Evolutionary conservation across 2,329 filamentous ascomycete genomes (phyloP).

Genomic region (Pseudogymnoascus sp.): DNA sequence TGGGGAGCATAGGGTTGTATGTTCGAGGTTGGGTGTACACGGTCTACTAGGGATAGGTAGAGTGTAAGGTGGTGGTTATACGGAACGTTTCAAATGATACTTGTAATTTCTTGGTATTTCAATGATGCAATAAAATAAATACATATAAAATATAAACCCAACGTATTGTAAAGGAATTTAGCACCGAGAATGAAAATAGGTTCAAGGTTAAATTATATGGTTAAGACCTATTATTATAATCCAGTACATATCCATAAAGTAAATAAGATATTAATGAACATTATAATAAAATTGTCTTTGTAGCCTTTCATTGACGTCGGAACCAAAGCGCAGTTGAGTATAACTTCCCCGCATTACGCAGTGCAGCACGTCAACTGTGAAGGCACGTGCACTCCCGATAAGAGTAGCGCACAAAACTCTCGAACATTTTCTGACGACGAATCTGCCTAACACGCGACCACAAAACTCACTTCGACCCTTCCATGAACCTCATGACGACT

Average conservation of each 20-base stretch:
- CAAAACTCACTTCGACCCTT: background rate
- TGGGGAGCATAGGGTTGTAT: background rate
- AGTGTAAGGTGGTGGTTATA: background rate
- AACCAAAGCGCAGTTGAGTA: background rate
- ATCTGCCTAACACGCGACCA: conserved; percentile 9
- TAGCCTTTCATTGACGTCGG: background rate
- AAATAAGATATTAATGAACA: background rate
- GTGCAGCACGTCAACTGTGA: background rate
- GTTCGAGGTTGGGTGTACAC: conserved; percentile 8
- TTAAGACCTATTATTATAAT: background rate
- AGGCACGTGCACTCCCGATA: conserved; percentile 8
- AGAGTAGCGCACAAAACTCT: conserved; percentile 9
- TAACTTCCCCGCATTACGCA: conserved; percentile 6
- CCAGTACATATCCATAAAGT: background rate
- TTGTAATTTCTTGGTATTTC: background rate
- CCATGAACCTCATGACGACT: background rate
- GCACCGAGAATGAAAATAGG: background rate
- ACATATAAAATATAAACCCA: background rate
- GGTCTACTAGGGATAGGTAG: background rate
- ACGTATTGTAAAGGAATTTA: background rate
- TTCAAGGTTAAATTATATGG: background rate
- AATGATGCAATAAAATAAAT: conserved; percentile 2
- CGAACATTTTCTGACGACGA: conserved; percentile 5
- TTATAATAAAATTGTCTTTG: background rate
- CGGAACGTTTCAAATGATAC: conserved; percentile 2